Evolutionary conservation across 345 rosid genomes (phyloP).

Genomic region (Lepidium africanum): DNA sequence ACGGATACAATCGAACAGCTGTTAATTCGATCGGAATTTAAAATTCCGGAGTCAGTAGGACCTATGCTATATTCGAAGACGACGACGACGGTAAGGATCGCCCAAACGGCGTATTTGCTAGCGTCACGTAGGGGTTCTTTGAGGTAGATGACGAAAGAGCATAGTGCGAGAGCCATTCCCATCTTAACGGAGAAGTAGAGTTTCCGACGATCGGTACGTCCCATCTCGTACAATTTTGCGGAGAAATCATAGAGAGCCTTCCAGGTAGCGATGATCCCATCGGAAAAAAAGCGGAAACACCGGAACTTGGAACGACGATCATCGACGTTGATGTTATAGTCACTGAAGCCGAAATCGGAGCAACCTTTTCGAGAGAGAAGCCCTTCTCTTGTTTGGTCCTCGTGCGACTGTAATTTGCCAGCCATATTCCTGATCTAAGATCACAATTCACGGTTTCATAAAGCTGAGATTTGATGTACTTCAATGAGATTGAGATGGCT

Average conservation of each 20-base stretch:
- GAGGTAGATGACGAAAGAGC: slow-evolving; percentile 54
- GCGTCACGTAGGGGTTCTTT: slow-evolving; percentile 46
- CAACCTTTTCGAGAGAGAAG: slow-evolving; percentile 46
- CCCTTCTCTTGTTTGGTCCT: slow-evolving; percentile 49
- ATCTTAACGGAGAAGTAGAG: slow-evolving; percentile 53
- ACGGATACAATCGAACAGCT: not conserved
- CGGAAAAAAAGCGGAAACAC: slow-evolving; percentile 42
- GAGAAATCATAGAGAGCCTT: slow-evolving; percentile 16
- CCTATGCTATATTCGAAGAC: slow-evolving; percentile 90
- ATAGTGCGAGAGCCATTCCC: slow-evolving; percentile 61
- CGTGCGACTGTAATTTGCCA: slow-evolving; percentile 28
- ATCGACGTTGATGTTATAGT: slow-evolving; percentile 18
- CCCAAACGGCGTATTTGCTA: slow-evolving; percentile 79
- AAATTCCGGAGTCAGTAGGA: slow-evolving; percentile 1
- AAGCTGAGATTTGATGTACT: not conserved
- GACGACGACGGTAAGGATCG: slow-evolving; percentile 76
- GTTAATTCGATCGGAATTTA: not conserved
- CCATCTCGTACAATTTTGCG: slow-evolving; percentile 55
- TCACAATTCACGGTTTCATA: not conserved
- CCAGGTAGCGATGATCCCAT: slow-evolving; percentile 36
- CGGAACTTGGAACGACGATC: slow-evolving; percentile 27
- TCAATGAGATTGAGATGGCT: not conserved
- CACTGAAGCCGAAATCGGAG: slow-evolving; percentile 49
- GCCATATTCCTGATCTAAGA: slow-evolving; percentile 25
- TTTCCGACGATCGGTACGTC: slow-evolving; percentile 69